phyloP scores from a whole-genome alignment of 768 basidiomycete species.

The Podaxis rugospora region DNA sequence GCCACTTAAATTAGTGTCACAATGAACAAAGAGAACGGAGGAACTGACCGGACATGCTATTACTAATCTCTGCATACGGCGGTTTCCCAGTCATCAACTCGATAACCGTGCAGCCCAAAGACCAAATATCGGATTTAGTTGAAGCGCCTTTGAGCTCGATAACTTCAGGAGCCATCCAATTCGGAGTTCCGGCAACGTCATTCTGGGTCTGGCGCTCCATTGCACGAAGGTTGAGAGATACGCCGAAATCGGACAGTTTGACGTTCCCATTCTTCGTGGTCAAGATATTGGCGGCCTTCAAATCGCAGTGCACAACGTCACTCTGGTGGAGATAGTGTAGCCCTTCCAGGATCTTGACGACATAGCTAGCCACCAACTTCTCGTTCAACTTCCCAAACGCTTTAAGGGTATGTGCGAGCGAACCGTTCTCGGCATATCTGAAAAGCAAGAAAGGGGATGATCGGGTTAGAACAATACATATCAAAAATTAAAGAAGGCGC shows the following conservation, averaged over 20 bases:
- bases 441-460: background rate
- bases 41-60: conserved; percentile 80
- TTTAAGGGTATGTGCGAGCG: conserved; percentile 87
- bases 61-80: conserved; percentile 86
- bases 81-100: conserved; percentile 91
- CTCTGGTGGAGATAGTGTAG: conserved; percentile 87
- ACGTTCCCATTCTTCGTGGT: conserved; percentile 97
- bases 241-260: conserved; percentile 96
- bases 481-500: conserved; percentile 26
- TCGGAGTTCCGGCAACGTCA: conserved; percentile 90
- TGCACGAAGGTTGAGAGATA: conserved; percentile 91
- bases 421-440: conserved; percentile 96
- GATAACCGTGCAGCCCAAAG: conserved; percentile 89
- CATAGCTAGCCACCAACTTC: conserved; percentile 85
- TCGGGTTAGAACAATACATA: conserved; percentile 10
- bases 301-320: conserved; percentile 94
- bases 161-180: conserved; percentile 99
- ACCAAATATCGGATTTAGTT: conserved; percentile 95
- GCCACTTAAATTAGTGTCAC: conserved; percentile 5
- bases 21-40: conserved; percentile 5
- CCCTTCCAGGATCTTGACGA: conserved; percentile 95
- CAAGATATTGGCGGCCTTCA: conserved; percentile 98
- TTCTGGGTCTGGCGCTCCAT: conserved; percentile 76
- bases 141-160: conserved; percentile 93
- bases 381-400: conserved; percentile 95